Conservation (phyloP, 1,284 basidiomycete species). For the Marasmius tenuissimus region DNA sequence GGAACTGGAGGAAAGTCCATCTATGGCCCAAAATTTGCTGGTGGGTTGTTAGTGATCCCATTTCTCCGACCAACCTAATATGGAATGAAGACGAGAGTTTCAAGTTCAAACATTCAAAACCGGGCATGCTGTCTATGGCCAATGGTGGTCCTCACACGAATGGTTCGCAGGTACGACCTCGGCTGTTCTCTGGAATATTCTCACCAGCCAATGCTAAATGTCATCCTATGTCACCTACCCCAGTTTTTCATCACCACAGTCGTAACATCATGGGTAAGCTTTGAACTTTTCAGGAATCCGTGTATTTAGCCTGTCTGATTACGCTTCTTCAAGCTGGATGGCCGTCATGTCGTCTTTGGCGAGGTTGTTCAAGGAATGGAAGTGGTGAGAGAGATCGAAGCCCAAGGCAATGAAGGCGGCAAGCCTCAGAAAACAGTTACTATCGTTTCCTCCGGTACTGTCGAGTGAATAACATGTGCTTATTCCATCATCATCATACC, state of each 20-base stretch:
- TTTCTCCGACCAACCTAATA: not conserved
- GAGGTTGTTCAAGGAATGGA: conserved; percentile 2
- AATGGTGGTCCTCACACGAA: conserved; percentile 74
- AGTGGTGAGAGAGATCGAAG: not conserved
- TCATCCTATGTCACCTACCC: conserved; percentile 14
- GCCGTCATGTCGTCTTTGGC: conserved; percentile 18
- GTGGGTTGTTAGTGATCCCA: conserved; percentile 32
- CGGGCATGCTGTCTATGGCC: conserved; percentile 91
- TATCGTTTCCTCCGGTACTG: not conserved
- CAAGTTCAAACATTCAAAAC: conserved; percentile 72
- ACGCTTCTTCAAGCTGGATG: conserved; percentile 70
- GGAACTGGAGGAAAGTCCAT: conserved; percentile 94
- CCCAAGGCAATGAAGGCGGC: not conserved
- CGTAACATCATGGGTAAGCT: conserved; percentile 44
- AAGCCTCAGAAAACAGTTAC: not conserved
- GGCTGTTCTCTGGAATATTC: not conserved
- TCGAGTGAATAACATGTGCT: too few relatives aligned
- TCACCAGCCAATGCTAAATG: not conserved
- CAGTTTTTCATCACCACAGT: conserved; percentile 83
- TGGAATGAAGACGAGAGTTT: conserved; percentile 80
- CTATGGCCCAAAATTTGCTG: conserved; percentile 84
- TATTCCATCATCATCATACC: not conserved
- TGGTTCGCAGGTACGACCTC: conserved; percentile 41
- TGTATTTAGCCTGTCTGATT: not conserved
- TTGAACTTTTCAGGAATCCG: not conserved